Evolutionary conservation across 1,139 yeast species (phyloP), one percentile per base, ranked within the genome.

Genomic region (Pichia inconspicua): DNA sequence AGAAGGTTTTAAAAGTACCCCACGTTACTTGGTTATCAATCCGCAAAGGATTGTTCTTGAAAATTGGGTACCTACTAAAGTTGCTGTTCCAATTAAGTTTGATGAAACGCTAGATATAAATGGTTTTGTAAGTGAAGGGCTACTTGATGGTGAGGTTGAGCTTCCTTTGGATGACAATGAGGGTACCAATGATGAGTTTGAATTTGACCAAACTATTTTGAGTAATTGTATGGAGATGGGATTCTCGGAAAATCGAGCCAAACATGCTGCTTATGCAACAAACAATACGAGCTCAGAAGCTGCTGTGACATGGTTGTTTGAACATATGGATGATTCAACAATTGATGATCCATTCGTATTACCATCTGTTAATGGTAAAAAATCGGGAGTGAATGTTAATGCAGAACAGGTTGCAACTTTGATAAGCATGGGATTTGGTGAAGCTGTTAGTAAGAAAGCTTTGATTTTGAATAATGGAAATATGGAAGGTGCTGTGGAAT

Each of bases 301-400:
- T 5, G 96, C 97, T 0, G 82, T 87, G 85, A 86, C 87, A 59
- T 89, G 97, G 96, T 63, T 94, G 10, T 82, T 90, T 61, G 83
- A 75, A 28, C 96, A 90, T 60, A 79, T 87, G 82, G 97, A 89
- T 30, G 96, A 89, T 60, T 65, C 82, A 1, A 87, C 80, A 57
- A 76, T 88, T 45, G 95, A 90, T 63, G 78, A 67, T 10, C 85
- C 88, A 1, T 71, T 83, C 42, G 61, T 54, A 1, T 58, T 62
- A 1, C 67, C 70, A 10, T 19, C 15, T 8, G 44, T 49, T 4
- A 31, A 51, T 5, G 17, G 49, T 15, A 25, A 28, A 8, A 28
- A 27, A 5, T n/a, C 38, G 6, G 40, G 37, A 12, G 22, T 56
- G 1, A 52, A 58, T 7, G 66, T 65, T 8, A 53, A 58, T 17